phyloP scores from a whole-genome alignment of 1,139 yeast species.

The Lipomyces yarrowii region DNA sequence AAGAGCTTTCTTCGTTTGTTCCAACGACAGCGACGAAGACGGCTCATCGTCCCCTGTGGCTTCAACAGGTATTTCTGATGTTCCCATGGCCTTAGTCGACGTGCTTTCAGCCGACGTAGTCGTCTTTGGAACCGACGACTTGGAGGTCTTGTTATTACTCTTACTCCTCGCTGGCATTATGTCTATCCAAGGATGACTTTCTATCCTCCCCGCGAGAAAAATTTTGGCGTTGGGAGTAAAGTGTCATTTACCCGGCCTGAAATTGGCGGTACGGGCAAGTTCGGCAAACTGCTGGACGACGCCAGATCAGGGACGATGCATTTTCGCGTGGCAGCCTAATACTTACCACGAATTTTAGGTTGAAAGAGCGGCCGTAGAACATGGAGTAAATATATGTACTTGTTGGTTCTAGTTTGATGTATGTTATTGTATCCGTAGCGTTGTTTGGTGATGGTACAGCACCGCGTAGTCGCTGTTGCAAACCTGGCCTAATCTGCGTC shows the following conservation, averaged over 20 bases:
- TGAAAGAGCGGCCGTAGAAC: background rate
- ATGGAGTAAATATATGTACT: background rate
- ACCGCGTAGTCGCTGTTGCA: background rate
- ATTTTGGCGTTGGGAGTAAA: background rate
- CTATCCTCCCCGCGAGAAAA: background rate
- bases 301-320: background rate
- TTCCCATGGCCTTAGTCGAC: background rate
- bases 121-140: background rate
- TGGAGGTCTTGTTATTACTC: background rate
- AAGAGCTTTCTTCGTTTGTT: conserved; percentile 41
- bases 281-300: too few relatives aligned
- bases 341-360: background rate
- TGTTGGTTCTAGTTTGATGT: background rate
- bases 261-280: background rate
- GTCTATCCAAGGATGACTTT: background rate
- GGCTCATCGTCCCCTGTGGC: background rate
- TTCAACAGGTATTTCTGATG: background rate
- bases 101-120: background rate
- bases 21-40: conserved; percentile 12
- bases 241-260: background rate
- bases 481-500: background rate
- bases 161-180: background rate
- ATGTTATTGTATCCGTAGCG: background rate
- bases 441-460: background rate
- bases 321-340: background rate